phyloP scores from a whole-genome alignment of 73 alveolate species.

The Symbiodinium natans region DNA sequence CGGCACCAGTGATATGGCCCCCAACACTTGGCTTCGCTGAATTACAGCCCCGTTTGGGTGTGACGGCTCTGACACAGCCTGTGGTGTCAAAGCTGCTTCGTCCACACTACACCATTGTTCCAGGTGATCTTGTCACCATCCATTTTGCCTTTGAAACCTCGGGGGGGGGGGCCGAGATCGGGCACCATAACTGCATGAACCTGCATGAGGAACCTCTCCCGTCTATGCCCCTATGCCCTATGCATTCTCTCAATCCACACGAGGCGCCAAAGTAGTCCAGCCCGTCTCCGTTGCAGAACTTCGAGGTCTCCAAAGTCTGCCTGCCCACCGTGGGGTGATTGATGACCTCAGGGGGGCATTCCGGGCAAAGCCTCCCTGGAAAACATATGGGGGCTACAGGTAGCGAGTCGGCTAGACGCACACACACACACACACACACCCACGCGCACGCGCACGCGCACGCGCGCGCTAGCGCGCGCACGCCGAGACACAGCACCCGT shows the following conservation, averaged over 20 bases:
- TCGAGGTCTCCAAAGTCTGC: slow-evolving; percentile 18
- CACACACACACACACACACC: no score
- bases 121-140: slow-evolving; percentile 32
- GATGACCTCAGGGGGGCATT: no score
- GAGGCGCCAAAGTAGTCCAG: slow-evolving; percentile 27
- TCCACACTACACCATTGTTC: slow-evolving; percentile 31
- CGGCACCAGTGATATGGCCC: neutral
- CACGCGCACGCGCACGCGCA: no score
- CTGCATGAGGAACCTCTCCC: neutral
- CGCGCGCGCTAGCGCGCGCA: no score
- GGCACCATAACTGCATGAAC: neutral
- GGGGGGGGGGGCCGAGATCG: neutral
- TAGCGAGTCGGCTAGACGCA: no score
- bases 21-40: neutral
- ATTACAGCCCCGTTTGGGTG: neutral
- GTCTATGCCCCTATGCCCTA: neutral
- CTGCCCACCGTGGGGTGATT: slow-evolving; percentile 29
- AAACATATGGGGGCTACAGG: no score
- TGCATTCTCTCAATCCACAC: neutral
- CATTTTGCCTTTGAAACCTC: neutral
- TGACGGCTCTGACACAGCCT: neutral
- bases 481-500: no score
- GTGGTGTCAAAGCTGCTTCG: neutral
- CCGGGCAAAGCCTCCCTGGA: no score
- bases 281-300: slow-evolving; percentile 23